phyloP scores from a whole-genome alignment of 345 rosid species.

The Chamaenerion angustifolium region DNA sequence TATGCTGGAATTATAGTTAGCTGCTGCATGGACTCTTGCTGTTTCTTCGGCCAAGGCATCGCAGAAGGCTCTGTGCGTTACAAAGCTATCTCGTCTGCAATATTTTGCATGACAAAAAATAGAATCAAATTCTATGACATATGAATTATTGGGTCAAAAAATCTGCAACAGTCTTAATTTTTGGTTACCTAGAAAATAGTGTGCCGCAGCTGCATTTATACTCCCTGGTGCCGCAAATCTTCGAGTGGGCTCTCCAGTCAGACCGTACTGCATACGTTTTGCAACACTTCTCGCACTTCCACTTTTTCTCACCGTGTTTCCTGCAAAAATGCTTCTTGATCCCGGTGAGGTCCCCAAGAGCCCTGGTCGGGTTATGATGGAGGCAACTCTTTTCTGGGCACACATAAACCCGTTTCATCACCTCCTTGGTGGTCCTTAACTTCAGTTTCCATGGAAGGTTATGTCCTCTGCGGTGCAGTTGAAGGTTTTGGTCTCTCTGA shows the following conservation, averaged over 20 bases:
- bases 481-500: slow-evolving; percentile 85
- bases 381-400: slow-evolving; percentile 80
- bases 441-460: slow-evolving; percentile 93
- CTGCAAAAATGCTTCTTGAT: slow-evolving; percentile 84
- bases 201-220: slow-evolving; percentile 88
- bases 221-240: slow-evolving; percentile 83
- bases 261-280: slow-evolving; percentile 85
- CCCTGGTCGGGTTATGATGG: slow-evolving; percentile 74
- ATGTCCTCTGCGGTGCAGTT: slow-evolving; percentile 78
- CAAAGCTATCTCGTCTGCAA: slow-evolving; percentile 69
- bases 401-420: slow-evolving; percentile 63
- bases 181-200: slow-evolving; percentile 55
- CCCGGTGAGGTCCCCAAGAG: slow-evolving; percentile 85
- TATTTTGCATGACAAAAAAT: not conserved
- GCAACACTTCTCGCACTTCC: slow-evolving; percentile 88
- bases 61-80: slow-evolving; percentile 77
- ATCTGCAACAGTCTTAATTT: too few relatives aligned
- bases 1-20: too few relatives aligned
- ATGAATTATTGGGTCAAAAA: too few relatives aligned
- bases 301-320: slow-evolving; percentile 87
- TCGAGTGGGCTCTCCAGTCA: slow-evolving; percentile 90
- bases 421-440: slow-evolving; percentile 61
- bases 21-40: slow-evolving; percentile 59
- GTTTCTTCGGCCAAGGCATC: slow-evolving; percentile 88
- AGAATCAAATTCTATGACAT: too few relatives aligned